Evolutionary conservation across 345 rosid genomes (phyloP), one percentile per base, ranked within the genome.

Genomic region (Psidium guajava): DNA sequence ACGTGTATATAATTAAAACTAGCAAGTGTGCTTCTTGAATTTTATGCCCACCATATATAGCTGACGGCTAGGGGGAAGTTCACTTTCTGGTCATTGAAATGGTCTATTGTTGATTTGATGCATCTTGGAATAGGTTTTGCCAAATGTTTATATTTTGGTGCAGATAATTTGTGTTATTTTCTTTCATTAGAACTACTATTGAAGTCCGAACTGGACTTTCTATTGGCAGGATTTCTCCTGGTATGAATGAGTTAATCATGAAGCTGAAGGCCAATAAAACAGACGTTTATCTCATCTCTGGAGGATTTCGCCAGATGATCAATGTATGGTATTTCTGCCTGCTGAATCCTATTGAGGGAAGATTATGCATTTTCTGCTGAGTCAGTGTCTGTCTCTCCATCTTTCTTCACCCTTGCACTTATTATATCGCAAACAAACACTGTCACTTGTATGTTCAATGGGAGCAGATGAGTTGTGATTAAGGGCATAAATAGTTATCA

Each of bases 251-350:
- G 88, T 86, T 97, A 88, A 93, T 94, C 88, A 88, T 88, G 93
- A 94, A 91, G 91, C 93, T 97, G 87, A 93, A 90, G 94, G 93
- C 94, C 83, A 89, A 89, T 81, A 92, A 93, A 54, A 89, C 86
- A 3, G 85, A 90, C 89, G 97, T 95, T 83, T 96, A 92, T 90
- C 91, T 97, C 92, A 89, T 97, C 86, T 97, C 98, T 13, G 98
- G 99, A 87, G 99, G 98, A 82, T 97, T 97, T 88, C 95, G 98
- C 58, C 98, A 95, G 87, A 97, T 97, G 99, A 97, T 97, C 89
- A 95, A 95, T 87, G 99, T 97, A 93, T 88, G 90, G 58, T 82
- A 32, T 44, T 69, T 8, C 77, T 69, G 77, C 24, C 77, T 40
- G 42, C 77, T 69, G 24, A 69, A 69, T 69, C 77, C 42, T 69